Evolutionary conservation across 768 basidiomycete species (phyloP).

Genomic region (Leccinum olivaceopallidum): DNA sequence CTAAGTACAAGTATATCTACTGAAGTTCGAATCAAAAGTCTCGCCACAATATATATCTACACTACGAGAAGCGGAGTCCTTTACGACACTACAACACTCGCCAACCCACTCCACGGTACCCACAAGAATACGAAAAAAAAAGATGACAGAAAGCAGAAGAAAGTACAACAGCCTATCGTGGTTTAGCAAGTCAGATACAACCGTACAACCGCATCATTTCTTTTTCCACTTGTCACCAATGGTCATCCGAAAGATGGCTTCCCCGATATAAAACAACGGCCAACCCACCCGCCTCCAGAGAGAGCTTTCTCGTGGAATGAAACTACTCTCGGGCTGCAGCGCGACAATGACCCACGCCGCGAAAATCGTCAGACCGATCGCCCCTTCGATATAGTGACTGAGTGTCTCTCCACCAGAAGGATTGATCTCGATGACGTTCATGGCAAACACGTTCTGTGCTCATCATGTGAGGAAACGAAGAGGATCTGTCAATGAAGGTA

Average conservation of each 20-base stretch:
- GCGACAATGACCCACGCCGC: slow-evolving; percentile 59
- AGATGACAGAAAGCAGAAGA: neutral
- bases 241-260: neutral
- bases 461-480: slow-evolving; percentile 3
- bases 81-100: neutral
- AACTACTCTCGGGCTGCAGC: slow-evolving; percentile 39
- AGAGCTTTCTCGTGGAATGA: slow-evolving; percentile 18
- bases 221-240: slow-evolving; percentile 4
- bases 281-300: slow-evolving; percentile 24
- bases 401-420: slow-evolving; percentile 30
- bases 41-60: neutral
- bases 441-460: slow-evolving; percentile 50
- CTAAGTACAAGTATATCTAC: too few relatives aligned
- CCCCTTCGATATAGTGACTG: slow-evolving; percentile 39
- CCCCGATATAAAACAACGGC: slow-evolving; percentile 18
- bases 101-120: neutral
- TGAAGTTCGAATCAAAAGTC: neutral
- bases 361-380: slow-evolving; percentile 47
- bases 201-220: slow-evolving; percentile 1
- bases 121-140: neutral
- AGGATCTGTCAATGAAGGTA: neutral
- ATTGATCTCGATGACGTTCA: slow-evolving; percentile 53
- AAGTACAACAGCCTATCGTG: neutral
- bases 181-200: neutral
- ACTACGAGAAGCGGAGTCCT: neutral